Evolutionary conservation across 768 basidiomycete species (phyloP).

Genomic region (Strobilomyces echinocephalus): DNA sequence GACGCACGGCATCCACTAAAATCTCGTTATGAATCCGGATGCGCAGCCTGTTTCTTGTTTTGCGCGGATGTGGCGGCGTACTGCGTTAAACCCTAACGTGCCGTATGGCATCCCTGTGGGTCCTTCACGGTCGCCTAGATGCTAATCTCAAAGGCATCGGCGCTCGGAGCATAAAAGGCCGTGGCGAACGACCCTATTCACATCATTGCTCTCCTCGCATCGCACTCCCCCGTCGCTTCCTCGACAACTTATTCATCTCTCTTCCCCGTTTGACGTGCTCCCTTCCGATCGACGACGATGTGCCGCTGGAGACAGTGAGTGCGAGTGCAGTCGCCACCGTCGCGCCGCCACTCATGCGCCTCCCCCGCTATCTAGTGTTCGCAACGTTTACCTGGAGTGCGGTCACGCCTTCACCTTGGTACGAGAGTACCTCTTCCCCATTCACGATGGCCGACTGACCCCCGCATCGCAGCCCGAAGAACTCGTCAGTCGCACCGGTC

Average conservation of each 20-base stretch:
- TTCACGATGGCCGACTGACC: constrained; percentile 2
- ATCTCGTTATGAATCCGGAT: constrained; percentile 23
- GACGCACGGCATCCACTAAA: constrained; percentile 26
- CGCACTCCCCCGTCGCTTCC: constrained; percentile 5
- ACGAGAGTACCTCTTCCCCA: constrained; percentile 9
- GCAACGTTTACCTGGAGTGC: constrained; percentile 45
- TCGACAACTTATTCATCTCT: not conserved
- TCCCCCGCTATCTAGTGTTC: constrained; percentile 31
- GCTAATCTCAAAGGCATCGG: constrained; percentile 24
- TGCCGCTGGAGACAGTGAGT: constrained; percentile 55
- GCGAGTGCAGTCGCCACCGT: not conserved
- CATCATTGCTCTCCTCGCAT: constrained; percentile 5
- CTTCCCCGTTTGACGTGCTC: not conserved
- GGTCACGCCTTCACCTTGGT: constrained; percentile 45
- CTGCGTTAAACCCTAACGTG: constrained; percentile 23
- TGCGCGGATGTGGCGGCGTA: constrained; percentile 20
- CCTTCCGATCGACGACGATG: constrained; percentile 33
- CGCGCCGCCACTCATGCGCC: constrained; percentile 1
- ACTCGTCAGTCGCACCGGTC: constrained; percentile 20
- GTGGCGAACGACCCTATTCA: constrained; percentile 6
- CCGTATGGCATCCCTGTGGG: constrained; percentile 17
- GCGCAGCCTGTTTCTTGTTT: constrained; percentile 29
- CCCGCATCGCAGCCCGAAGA: constrained; percentile 33
- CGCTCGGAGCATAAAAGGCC: constrained; percentile 26
- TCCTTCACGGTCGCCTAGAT: constrained; percentile 9